Base-by-base conservation (phyloP, 805 yeast species). In the Candida ulmi region DNA sequence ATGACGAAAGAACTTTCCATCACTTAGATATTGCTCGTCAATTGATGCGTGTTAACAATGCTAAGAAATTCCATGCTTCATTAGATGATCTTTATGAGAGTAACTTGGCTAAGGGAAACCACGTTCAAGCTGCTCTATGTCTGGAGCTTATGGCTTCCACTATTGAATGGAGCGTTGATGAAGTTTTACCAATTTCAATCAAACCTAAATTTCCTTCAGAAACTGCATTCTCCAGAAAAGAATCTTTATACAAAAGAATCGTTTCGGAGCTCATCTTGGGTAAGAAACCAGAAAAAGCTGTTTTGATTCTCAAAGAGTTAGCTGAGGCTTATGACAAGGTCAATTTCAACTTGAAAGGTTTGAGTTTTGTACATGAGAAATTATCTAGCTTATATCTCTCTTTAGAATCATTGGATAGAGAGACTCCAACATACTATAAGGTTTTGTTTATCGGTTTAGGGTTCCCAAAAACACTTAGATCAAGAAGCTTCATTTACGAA, bases 381-480 rank as follows among this genome's bases (percentile, higher is more conserved):
- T 68, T 88, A 47, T 76, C 88, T 17, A 72, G 74, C 44, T 62
- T 87, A n/a, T 88, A 83, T 61, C 62, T 68, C 16, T 80, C 74
- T 36, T 66, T 87, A 45, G 86, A 82, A 54, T 68, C 73, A 13
- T 71, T 81, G 9, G 95, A 85, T 54, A 73, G 90, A 54, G 66
- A 80, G 41, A 77, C 82, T 17, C 86, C 95, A 19, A 78, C 88
- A 7, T 88, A 74, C 58, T 88, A 85, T 69, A 74, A 82, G 55
- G 87, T 88, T 39, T 72, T 84, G 17, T 87, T 83, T 54, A 74
- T 84, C 56, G 96, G 96, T 13, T 74, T 72, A 38, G 95, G 95
- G 3, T 88, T 88, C 70, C 95, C 96, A 8, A 68, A 66, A 25
- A 74, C 88, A 28, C 71, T 84, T 35, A 69, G 95, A 52, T 84